These are phyloP conservation scores for Madurella mycetomatis DNA, from an alignment of 2,329 filamentous ascomycete species.

Conservation along the genomic window DNA sequence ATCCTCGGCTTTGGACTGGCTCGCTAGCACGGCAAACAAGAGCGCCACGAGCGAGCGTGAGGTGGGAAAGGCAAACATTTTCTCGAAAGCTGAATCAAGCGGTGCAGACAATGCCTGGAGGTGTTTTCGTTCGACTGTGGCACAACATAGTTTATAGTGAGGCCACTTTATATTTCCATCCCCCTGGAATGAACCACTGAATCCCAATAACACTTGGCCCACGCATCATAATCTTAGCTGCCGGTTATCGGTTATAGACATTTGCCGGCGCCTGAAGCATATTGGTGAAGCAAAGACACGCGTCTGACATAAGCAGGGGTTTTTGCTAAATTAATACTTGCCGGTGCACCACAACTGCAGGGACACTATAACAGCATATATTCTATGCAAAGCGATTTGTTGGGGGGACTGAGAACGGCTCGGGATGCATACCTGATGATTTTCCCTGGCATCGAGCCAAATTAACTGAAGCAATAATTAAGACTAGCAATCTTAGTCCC, in stretches of 20 bases:
- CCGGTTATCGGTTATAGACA: background rate
- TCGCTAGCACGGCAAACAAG: background rate
- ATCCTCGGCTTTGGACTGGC: background rate
- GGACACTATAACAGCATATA: too few relatives aligned
- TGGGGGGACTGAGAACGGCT: too few relatives aligned
- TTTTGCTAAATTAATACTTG: background rate
- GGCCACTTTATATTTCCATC: background rate
- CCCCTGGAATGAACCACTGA: background rate
- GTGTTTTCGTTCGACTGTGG: too few relatives aligned
- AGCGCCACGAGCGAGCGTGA: background rate
- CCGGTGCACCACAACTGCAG: too few relatives aligned
- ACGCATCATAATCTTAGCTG: background rate
- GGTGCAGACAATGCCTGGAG: too few relatives aligned
- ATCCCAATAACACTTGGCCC: background rate
- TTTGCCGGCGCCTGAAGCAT: conserved; percentile 1
- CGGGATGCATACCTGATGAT: too few relatives aligned
- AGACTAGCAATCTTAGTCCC: too few relatives aligned
- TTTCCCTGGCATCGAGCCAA: too few relatives aligned
- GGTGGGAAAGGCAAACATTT: background rate
- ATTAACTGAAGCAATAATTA: too few relatives aligned
- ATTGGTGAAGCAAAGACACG: background rate
- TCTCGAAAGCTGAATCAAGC: too few relatives aligned
- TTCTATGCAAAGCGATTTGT: too few relatives aligned
- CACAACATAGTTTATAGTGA: background rate
- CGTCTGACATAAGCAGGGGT: background rate